Conservation (phyloP, 2,329 filamentous ascomycete species). For the Penicillium sp. region DNA sequence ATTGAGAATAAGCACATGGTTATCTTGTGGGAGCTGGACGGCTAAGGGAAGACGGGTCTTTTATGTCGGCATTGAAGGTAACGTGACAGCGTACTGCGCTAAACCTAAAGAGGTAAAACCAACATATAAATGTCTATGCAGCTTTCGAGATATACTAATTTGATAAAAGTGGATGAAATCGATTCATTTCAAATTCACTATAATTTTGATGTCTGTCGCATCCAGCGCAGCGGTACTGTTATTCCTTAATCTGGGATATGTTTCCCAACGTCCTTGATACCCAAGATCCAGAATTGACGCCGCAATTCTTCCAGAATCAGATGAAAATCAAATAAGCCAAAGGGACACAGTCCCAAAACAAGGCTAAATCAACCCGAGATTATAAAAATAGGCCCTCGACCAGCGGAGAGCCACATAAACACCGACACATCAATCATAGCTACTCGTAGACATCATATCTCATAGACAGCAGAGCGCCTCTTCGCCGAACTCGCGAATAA, state of each 20-base stretch:
- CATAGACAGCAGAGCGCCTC: slow-evolving; percentile 73
- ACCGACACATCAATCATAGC: neutral
- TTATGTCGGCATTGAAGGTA: no score
- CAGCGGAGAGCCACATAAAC: neutral
- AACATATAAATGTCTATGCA: neutral
- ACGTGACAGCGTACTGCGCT: no score
- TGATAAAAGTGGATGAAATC: neutral
- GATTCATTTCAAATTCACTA: neutral
- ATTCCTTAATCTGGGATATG: neutral
- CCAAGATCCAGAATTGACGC: neutral
- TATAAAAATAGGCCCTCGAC: neutral
- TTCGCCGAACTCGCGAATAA: slow-evolving; percentile 71
- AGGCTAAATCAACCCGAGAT: neutral
- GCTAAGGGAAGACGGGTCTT: no score
- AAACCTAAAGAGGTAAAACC: no score
- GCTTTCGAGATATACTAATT: neutral
- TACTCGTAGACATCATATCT: neutral
- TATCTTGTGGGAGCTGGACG: no score
- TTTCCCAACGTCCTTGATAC: neutral
- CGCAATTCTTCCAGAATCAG: neutral
- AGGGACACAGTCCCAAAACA: neutral
- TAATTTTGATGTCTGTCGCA: neutral
- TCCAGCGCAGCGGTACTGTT: neutral
- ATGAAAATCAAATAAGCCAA: neutral
- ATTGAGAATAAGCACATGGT: no score